Conservation (phyloP, 768 basidiomycete species). For the Hydnomerulius pinastri region DNA sequence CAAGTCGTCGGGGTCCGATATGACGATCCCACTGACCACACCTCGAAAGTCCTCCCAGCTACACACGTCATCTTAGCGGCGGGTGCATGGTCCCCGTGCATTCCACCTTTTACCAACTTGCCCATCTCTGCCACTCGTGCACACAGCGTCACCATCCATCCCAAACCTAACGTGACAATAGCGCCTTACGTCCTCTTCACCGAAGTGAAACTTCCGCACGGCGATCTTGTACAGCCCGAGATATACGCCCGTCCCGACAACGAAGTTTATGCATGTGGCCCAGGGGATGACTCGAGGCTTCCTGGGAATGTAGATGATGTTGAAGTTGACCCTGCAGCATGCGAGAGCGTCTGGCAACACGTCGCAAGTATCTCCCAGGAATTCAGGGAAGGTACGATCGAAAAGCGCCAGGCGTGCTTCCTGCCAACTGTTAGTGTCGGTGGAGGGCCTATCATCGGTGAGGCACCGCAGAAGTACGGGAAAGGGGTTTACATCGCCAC, state of each 20-base stretch:
- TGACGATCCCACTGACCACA: conserved; percentile 22
- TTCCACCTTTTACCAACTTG: conserved; percentile 56
- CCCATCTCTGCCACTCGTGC: conserved; percentile 68
- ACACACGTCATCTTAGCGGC: conserved; percentile 76
- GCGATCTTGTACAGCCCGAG: conserved; percentile 51
- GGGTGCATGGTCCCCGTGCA: conserved; percentile 81
- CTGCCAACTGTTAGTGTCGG: conserved; percentile 61
- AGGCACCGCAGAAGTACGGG: conserved; percentile 51
- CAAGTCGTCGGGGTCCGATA: conserved; percentile 51
- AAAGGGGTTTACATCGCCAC: conserved; percentile 71
- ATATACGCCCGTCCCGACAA: conserved; percentile 72
- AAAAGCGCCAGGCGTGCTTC: conserved; percentile 72
- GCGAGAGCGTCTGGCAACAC: conserved; percentile 54
- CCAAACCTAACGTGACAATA: conserved; percentile 45
- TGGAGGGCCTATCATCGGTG: conserved; percentile 72
- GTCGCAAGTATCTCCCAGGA: conserved; percentile 63
- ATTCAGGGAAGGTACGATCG: conserved; percentile 53
- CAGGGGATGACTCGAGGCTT: conserved; percentile 71
- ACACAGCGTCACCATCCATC: conserved; percentile 69
- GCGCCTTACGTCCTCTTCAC: conserved; percentile 85
- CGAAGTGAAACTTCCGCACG: conserved; percentile 52
- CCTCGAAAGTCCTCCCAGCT: conserved; percentile 45
- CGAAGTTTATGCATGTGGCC: conserved; percentile 78
- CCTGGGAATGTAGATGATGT: conserved; percentile 77
- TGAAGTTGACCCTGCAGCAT: conserved; percentile 53